Conservation (phyloP, 2,329 filamentous ascomycete genomes). For the Shiraia sp. region DNA sequence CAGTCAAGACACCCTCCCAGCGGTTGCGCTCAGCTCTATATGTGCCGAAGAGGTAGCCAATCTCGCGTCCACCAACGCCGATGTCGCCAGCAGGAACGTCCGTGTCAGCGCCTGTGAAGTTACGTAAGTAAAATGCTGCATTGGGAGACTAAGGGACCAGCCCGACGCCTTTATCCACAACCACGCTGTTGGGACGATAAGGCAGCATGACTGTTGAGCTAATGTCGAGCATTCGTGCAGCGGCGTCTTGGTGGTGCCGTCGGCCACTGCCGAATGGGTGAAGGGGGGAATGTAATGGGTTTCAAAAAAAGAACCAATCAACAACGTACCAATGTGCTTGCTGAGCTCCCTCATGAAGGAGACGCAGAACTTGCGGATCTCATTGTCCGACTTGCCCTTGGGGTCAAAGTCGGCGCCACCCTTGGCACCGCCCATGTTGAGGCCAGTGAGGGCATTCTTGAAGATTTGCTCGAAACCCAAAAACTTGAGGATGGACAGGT, state of each 20-base stretch:
- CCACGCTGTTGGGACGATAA: too few species aligned
- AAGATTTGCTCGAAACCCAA: conserved; percentile 99
- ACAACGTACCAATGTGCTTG: conserved; percentile 72
- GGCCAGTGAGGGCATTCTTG: conserved; percentile 97
- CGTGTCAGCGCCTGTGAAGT: conserved; percentile 70
- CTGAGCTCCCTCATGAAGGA: conserved; percentile 94
- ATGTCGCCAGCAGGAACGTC: conserved; percentile 98
- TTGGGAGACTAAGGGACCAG: conserved; percentile 5
- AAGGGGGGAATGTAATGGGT: too few species aligned
- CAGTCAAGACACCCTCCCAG: conserved; percentile 95
- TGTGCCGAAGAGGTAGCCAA: conserved; percentile 92
- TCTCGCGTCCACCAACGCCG: conserved; percentile 87
- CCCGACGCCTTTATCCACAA: too few species aligned
- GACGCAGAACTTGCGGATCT: conserved; percentile 96
- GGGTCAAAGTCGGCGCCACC: conserved; percentile 98
- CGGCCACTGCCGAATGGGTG: too few species aligned
- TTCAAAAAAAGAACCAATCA: too few species aligned
- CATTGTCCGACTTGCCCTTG: conserved; percentile 96
- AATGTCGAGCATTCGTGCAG: conserved; percentile 16
- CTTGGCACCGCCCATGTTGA: conserved; percentile 96
- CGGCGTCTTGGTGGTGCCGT: too few species aligned
- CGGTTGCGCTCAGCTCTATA: conserved; percentile 87
- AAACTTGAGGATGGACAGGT: conserved; percentile 83
- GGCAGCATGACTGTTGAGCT: conserved; percentile 20
- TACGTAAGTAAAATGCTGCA: conserved; percentile 46